phyloP scores from a whole-genome alignment of 176 grass and related monocot genomes.

The barley (Hordeum vulgare) region DNA sequence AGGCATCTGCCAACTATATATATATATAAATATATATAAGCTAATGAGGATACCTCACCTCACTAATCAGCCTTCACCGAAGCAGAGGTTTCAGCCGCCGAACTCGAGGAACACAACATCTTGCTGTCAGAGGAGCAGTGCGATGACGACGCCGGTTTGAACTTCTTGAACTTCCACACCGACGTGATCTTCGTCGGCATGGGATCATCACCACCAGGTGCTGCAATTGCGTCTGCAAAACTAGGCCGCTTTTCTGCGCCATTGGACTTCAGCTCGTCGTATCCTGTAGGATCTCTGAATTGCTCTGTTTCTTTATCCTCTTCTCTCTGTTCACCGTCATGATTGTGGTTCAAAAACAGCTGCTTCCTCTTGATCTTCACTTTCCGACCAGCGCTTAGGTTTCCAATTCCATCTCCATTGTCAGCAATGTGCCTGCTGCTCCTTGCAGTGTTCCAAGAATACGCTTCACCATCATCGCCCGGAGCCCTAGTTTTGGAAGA shows the following conservation, averaged over 20 bases:
- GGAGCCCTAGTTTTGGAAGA: slow-evolving; percentile 3
- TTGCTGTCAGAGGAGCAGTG: slow-evolving; percentile 69
- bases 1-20: slow-evolving; percentile 34
- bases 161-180: slow-evolving; percentile 79
- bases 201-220: slow-evolving; percentile 11
- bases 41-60: slow-evolving; percentile 30
- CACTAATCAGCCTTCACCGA: slow-evolving; percentile 55
- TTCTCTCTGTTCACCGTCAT: slow-evolving; percentile 19
- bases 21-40: not conserved
- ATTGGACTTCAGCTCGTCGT: slow-evolving; percentile 19
- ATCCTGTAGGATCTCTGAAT: slow-evolving; percentile 26
- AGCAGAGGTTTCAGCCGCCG: slow-evolving; percentile 33
- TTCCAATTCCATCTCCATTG: slow-evolving; percentile 9
- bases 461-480: not conserved
- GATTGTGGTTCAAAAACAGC: slow-evolving; percentile 46
- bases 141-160: slow-evolving; percentile 27
- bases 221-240: slow-evolving; percentile 26
- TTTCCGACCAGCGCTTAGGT: slow-evolving; percentile 20
- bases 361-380: slow-evolving; percentile 68
- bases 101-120: slow-evolving; percentile 46
- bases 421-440: not conserved
- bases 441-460: not conserved
- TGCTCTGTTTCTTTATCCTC: slow-evolving; percentile 33
- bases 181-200: slow-evolving; percentile 51
- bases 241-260: not conserved